These are phyloP conservation scores for Monotropa hypopitys DNA, from an alignment of 179 eudicot species.

Conservation along the genomic window DNA sequence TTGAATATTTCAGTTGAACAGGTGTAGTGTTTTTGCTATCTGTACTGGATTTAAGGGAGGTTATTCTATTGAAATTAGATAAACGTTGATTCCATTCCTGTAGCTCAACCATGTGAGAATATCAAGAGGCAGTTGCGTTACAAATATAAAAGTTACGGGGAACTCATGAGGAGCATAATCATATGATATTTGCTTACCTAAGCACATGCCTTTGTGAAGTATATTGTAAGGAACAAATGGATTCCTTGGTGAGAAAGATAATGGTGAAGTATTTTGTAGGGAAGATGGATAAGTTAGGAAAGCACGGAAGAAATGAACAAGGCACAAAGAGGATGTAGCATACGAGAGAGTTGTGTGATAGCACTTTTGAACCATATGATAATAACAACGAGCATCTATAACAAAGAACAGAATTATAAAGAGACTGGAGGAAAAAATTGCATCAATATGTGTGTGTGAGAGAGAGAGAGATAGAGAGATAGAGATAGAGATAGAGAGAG, in stretches of 20 bases:
- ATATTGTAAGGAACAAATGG: no score
- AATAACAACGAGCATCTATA: background rate
- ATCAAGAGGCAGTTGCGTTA: background rate
- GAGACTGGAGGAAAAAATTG: background rate
- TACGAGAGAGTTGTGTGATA: background rate
- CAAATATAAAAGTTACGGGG: background rate
- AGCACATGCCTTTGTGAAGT: background rate
- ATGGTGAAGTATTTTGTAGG: background rate
- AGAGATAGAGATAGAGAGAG: background rate
- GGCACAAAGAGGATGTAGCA: background rate
- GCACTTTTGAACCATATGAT: background rate
- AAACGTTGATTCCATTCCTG: background rate
- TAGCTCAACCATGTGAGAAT: background rate
- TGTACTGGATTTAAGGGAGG: background rate
- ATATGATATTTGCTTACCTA: background rate
- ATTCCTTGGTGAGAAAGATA: background rate
- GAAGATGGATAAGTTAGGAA: background rate
- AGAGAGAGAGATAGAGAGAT: background rate
- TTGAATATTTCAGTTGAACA: conserved; percentile 72
- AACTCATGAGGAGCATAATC: background rate
- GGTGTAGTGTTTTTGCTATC: conserved; percentile 23
- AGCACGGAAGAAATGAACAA: background rate
- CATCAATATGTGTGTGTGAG: background rate
- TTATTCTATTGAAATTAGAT: background rate
- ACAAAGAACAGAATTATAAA: background rate